Base-by-base conservation (phyloP, 495 filamentous ascomycete species). In the Daldinia caldariorum region DNA sequence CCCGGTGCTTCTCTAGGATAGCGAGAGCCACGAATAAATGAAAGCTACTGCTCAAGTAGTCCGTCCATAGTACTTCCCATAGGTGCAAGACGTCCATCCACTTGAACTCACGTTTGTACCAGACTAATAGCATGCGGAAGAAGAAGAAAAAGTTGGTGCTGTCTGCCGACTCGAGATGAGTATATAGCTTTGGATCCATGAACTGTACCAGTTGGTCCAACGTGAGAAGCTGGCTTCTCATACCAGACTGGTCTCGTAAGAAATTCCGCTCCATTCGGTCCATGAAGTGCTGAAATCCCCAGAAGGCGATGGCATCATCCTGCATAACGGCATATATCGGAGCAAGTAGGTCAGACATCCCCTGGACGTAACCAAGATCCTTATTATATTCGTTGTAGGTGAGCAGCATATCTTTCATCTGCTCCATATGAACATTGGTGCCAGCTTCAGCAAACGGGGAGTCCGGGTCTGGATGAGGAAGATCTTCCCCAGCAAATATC, bases 61-160 rank as follows among this genome's bases (percentile, higher is more conserved):
- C 94, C 31, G 96, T 97, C 96, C 95, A 98, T 2, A 99, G 83
- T 2, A 86, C 85, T 79, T 99, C 95, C 94, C 95, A 99, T 7
- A 99, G 83, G 20, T 91, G 88, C 34, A 98, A 82, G 32, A 97
- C 87, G 74, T 97, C 92, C 41, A 82, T 75, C 92, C 93, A 98
- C 72, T 87, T 84, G 73, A 98, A 99, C 79, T 99, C 95, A 4
- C 95, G 91, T 81, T 99, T 98, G 79, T 94, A 99, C 94, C 94
- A 98, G 18, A 99, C 95, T 0, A 99, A 83, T 26, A 99, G 83
- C 94, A 97, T 97, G 26, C 95, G 90, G 86, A 98, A 99, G 84
- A 98, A 98, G 84, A 99, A 99, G 79, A 99, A 99, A 80, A 98
- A 99, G 79, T 99, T 98, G 18, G 95, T 98, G 72, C 89, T 93